Percentiles rank a stretch among this genome's conserved stretches.
These are phyloP conservation scores for Rubia peregrina DNA, from an alignment of 305 asterid species.

Conservation along the genomic window DNA sequence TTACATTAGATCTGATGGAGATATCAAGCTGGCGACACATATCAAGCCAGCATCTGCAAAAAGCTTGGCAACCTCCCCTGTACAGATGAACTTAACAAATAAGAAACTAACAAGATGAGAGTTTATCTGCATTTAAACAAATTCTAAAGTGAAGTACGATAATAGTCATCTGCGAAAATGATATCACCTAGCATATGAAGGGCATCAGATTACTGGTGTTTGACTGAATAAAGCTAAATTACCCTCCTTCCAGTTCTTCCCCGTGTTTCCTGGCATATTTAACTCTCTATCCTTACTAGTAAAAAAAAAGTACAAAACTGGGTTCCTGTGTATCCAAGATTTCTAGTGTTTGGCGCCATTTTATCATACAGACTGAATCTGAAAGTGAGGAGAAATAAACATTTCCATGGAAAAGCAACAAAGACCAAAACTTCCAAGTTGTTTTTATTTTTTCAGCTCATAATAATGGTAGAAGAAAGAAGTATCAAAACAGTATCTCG, in stretches of 20 bases:
- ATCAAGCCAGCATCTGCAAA: conserved; percentile 96
- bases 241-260: background rate
- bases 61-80: conserved; percentile 95
- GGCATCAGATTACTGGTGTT: background rate
- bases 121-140: background rate
- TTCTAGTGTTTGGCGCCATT: background rate
- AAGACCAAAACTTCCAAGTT: background rate
- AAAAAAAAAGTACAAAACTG: background rate
- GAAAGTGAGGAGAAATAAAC: no score
- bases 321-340: conserved; percentile 1
- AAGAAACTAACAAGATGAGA: conserved; percentile 6
- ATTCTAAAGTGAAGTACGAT: background rate
- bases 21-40: conserved; percentile 91
- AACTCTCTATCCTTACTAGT: background rate
- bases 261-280: background rate
- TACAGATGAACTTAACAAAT: conserved; percentile 6
- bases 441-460: background rate
- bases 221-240: background rate
- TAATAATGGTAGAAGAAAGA: background rate
- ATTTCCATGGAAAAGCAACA: background rate
- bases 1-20: no score
- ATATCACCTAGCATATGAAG: background rate
- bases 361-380: background rate
- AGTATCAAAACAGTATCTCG: background rate
- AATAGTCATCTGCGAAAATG: background rate